These are phyloP conservation scores for Aspergillus tubingensis DNA, from an alignment of 2,329 filamentous ascomycete species.

Conservation along the genomic window DNA sequence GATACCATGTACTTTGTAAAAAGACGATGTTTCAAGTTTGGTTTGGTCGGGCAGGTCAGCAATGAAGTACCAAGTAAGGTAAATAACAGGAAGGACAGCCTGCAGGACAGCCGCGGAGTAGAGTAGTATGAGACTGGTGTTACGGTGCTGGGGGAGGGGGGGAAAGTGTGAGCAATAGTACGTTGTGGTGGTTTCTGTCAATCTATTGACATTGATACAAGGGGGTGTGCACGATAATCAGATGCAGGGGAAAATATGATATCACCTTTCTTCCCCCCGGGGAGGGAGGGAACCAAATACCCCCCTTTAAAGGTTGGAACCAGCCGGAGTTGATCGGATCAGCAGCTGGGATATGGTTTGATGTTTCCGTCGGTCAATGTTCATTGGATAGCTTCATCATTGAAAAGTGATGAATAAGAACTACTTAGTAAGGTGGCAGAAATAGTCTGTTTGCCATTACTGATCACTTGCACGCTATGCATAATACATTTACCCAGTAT, in stretches of 20 bases:
- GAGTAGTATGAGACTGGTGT: background rate
- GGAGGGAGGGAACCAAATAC: too few relatives aligned
- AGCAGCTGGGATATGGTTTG: background rate
- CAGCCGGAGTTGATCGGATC: background rate
- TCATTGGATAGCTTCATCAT: background rate
- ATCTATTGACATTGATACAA: conserved; percentile 13
- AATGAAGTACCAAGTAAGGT: too few relatives aligned
- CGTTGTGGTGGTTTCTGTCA: background rate
- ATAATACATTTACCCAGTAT: background rate
- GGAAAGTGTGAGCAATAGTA: too few relatives aligned
- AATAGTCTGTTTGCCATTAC: background rate
- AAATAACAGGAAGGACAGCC: too few relatives aligned
- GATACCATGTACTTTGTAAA: too few relatives aligned
- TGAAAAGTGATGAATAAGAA: background rate
- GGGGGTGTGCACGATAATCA: conserved; percentile 15
- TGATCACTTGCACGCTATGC: background rate
- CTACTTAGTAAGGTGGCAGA: background rate
- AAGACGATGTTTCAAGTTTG: too few relatives aligned
- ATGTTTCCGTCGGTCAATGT: background rate
- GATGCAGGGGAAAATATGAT: conserved; percentile 21
- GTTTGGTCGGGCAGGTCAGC: too few relatives aligned
- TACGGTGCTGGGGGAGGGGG: background rate
- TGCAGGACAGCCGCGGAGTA: too few relatives aligned
- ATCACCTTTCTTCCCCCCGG: conserved; percentile 1
- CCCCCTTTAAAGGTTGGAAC: background rate